Evolutionary conservation across 2,329 filamentous ascomycete genomes (phyloP).

Genomic region (Sphaerulina musiva): DNA sequence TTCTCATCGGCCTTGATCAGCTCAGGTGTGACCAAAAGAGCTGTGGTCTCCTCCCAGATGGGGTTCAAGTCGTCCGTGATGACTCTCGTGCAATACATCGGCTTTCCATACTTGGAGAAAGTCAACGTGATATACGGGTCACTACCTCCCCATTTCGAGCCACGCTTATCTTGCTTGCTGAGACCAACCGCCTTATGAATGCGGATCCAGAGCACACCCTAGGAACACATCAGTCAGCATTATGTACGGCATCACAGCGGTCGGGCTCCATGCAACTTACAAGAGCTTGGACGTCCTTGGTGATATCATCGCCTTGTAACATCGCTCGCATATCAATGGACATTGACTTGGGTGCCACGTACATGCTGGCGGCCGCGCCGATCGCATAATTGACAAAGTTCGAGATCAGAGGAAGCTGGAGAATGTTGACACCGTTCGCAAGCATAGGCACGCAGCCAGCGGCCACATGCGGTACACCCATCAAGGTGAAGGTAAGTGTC

Average conservation of each 20-base stretch:
- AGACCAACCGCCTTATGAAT: conserved; percentile 83
- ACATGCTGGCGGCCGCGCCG: conserved; percentile 77
- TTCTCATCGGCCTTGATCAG: conserved; percentile 91
- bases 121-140: conserved; percentile 93
- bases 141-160: conserved; percentile 77
- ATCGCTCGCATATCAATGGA: conserved; percentile 85
- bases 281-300: conserved; percentile 79
- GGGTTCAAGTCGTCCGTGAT: conserved; percentile 94
- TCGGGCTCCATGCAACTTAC: neutral
- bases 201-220: conserved; percentile 80
- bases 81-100: conserved; percentile 93
- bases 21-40: conserved; percentile 78
- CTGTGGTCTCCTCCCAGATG: conserved; percentile 81
- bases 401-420: conserved; percentile 86
- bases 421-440: conserved; percentile 80
- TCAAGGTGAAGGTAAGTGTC: conserved; percentile 84
- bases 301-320: conserved; percentile 82
- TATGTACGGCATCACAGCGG: neutral
- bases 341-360: conserved; percentile 84
- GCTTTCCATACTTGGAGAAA: conserved; percentile 95
- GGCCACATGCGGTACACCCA: conserved; percentile 84
- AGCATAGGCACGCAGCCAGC: conserved; percentile 90
- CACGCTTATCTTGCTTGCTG: conserved; percentile 83
- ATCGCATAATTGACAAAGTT: conserved; percentile 98
- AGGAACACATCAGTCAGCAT: neutral